Percentiles rank a stretch among this genome's conserved stretches.
Evolutionary conservation across 208 protist species (phyloP).

Genomic region (Crithidia sp.): DNA sequence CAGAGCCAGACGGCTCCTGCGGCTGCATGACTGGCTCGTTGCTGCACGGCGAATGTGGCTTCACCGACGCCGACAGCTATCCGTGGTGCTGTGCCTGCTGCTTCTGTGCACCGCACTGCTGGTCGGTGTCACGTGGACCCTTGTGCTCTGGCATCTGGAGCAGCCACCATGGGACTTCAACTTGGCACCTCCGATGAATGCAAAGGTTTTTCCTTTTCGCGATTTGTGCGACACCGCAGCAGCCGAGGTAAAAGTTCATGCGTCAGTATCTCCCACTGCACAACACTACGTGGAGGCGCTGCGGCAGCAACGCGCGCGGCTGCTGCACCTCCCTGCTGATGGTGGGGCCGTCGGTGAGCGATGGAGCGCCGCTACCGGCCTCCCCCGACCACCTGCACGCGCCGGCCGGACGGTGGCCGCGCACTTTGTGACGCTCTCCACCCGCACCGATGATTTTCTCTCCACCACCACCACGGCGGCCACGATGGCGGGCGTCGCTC

Average conservation of each 20-base stretch:
- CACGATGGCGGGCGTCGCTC: slow-evolving; percentile 16
- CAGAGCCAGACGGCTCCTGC: not conserved
- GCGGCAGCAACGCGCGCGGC: not conserved
- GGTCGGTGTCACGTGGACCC: too few species aligned
- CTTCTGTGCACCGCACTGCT: not conserved
- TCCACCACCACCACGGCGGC: slow-evolving; percentile 9
- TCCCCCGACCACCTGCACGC: not conserved
- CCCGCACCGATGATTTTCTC: not conserved
- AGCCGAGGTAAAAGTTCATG: not conserved
- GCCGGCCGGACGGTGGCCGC: not conserved
- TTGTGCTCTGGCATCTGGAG: not conserved
- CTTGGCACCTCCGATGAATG: not conserved
- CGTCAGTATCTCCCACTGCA: too few species aligned
- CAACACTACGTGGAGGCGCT: not conserved
- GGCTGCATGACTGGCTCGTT: not conserved
- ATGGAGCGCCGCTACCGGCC: slow-evolving; percentile 12
- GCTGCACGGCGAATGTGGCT: not conserved
- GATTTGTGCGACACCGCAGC: slow-evolving; percentile 10
- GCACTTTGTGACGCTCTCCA: slow-evolving; percentile 10
- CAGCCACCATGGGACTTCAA: not conserved
- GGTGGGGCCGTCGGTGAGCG: slow-evolving; percentile 5
- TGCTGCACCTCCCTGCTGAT: not conserved
- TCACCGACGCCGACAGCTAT: not conserved
- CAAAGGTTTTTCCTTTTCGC: slow-evolving; percentile 3
- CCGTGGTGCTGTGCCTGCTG: not conserved